Base-by-base conservation (phyloP, 257 asterid genomes). In the Avicennia marina region DNA sequence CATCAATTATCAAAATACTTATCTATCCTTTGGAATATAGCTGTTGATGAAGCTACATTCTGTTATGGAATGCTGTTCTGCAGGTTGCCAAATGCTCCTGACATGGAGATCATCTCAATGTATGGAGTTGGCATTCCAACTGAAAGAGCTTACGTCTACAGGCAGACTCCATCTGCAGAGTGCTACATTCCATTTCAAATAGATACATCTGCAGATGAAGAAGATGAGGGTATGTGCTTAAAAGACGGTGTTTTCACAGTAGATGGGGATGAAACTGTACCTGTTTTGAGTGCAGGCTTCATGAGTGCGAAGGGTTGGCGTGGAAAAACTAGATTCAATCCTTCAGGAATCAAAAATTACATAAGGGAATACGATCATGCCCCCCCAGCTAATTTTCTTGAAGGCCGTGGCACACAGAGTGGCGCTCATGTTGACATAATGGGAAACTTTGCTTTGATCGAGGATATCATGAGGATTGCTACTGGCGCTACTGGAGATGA, bases 271-370 rank as follows among this genome's bases (percentile, higher is more conserved):
- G 96, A 84, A 68, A 87, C 94, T 2, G 95, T 86, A 21, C 94
- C 91, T 6, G 84, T 74, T 58, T 58, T 86, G 33, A 86, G 94
- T 32, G 84, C 91, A 25, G 95, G 97, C 19, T 89, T 74, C 78
- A 89, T 89, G 95, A 66, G 81, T 19, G 94, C 89, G 2, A 89
- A 86, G 65, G 95, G 77, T 11, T 89, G 97, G 97, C 95, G 95
- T 1, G 97, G 97, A 11, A 81, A 75, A 64, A 89, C 95, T 7
- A 70, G 90, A 58, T 89, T 81, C 53, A 89, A 89, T 55, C 97
- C 97, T 20, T 79, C 87, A 0, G 95, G 95, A 33, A 67, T 76
- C 19, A 75, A 66, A 43, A 89, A 76, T 6, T 81, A 74, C 63
- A 27, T 77, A 13, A 69, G 95, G 70, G 97, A 89, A 70, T 89